These are phyloP conservation scores for Saccharomyces hybrid DNA, from an alignment of 1,139 yeast genomes.

Conservation along the genomic window DNA sequence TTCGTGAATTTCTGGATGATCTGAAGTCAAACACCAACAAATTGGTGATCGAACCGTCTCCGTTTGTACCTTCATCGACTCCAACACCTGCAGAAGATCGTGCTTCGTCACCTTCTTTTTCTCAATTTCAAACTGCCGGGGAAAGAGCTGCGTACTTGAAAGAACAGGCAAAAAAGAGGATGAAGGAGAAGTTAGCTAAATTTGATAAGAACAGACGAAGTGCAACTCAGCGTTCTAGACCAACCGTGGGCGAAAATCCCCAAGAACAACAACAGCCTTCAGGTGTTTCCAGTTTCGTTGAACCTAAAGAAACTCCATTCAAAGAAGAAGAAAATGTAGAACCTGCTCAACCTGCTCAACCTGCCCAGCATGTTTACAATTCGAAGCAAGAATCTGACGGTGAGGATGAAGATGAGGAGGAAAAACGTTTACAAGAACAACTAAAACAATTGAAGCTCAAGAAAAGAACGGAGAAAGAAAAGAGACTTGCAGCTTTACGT, in stretches of 20 bases:
- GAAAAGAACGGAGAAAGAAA: constrained; percentile 39
- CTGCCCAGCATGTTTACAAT: neutral
- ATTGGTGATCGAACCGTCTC: neutral
- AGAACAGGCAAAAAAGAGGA: constrained; percentile 84
- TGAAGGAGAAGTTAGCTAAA: constrained; percentile 83
- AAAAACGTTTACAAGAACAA: constrained; percentile 32
- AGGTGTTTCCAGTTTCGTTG: neutral
- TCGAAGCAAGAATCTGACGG: constrained; percentile 8
- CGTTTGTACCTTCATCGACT: constrained; percentile 2
- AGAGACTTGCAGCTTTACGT: constrained; percentile 27
- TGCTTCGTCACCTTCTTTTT: constrained; percentile 6
- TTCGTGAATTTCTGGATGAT: constrained; percentile 53
- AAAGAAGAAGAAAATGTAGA: neutral
- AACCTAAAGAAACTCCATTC: constrained; percentile 3
- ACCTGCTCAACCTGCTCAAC: neutral
- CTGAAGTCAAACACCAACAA: constrained; percentile 32
- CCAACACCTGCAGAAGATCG: constrained; percentile 2
- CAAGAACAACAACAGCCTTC: neutral
- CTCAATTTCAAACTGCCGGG: constrained; percentile 39
- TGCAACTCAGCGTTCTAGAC: constrained; percentile 10
- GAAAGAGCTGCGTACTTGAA: constrained; percentile 79
- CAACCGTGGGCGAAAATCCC: neutral
- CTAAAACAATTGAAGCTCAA: constrained; percentile 47
- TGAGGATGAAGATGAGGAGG: constrained; percentile 11
- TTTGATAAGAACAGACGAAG: constrained; percentile 56